Conservation (phyloP, 2,329 filamentous ascomycete species). For the Bisporella sp. region DNA sequence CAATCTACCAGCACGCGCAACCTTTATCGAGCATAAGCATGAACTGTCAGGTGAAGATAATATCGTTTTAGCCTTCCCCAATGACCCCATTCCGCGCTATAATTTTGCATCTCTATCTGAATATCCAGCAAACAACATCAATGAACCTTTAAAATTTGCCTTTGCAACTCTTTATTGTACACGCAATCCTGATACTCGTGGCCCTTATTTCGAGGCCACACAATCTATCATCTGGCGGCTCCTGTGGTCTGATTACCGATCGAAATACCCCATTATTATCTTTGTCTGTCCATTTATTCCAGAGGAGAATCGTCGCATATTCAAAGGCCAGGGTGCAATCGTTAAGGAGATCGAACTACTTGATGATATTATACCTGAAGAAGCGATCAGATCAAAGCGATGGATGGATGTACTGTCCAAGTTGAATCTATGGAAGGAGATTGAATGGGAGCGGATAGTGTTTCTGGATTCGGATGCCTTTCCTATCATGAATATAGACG, state of each 20-base stretch:
- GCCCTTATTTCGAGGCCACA: conserved; percentile 11
- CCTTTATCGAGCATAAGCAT: not conserved
- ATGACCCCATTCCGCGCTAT: not conserved
- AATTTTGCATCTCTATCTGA: conserved; percentile 1
- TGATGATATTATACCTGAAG: conserved; percentile 6
- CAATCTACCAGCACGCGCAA: not conserved
- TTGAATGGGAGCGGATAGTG: conserved; percentile 6
- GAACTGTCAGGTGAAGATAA: not conserved
- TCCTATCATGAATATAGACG: conserved; percentile 9
- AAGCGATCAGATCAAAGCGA: not conserved
- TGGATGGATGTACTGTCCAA: conserved; percentile 13
- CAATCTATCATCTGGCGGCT: conserved; percentile 11
- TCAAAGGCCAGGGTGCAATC: conserved; percentile 10
- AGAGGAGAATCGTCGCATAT: conserved; percentile 4
- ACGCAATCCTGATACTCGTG: conserved; percentile 5
- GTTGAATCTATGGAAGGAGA: conserved; percentile 11
- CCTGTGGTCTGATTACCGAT: conserved; percentile 7
- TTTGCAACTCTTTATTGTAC: conserved; percentile 12
- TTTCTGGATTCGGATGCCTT: conserved; percentile 12
- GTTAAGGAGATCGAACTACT: conserved; percentile 7
- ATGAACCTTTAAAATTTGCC: not conserved
- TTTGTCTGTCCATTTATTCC: conserved; percentile 11
- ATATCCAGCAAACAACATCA: not conserved
- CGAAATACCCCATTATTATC: conserved; percentile 10
- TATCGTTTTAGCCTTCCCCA: not conserved